Evolutionary conservation across 345 rosid genomes (phyloP).

Genomic region (Camelina sativa): DNA sequence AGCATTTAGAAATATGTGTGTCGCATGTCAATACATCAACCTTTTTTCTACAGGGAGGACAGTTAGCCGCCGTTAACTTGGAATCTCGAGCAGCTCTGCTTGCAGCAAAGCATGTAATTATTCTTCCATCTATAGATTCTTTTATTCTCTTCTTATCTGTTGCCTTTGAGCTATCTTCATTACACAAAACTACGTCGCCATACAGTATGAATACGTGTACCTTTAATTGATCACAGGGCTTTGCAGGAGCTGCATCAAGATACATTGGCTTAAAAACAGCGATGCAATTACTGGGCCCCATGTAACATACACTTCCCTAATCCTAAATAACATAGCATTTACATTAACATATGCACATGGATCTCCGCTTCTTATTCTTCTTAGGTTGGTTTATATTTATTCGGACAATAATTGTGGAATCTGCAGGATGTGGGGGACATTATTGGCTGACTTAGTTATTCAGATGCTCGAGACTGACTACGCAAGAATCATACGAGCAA

Average conservation of each 20-base stretch:
- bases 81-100: constrained; percentile 89
- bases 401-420: constrained; percentile 3
- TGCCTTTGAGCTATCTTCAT: constrained; percentile 8
- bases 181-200: neutral
- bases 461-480: constrained; percentile 99
- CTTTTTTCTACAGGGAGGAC: constrained; percentile 65
- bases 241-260: constrained; percentile 86
- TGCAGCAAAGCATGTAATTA: constrained; percentile 78
- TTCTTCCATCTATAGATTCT: neutral
- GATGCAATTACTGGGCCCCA: constrained; percentile 78
- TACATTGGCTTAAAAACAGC: constrained; percentile 84
- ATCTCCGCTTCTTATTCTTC: constrained; percentile 1
- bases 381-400: neutral
- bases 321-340: neutral
- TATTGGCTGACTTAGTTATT: constrained; percentile 90
- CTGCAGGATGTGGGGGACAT: constrained; percentile 93
- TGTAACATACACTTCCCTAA: constrained; percentile 48
- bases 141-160: neutral
- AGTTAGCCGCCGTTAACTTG: constrained; percentile 69
- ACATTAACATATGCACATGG: constrained; percentile 17
- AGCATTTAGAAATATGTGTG: neutral
- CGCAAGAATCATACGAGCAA: constrained; percentile 89
- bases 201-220: constrained; percentile 9
- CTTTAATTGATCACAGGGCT: constrained; percentile 59
- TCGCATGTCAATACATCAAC: neutral